Evolutionary conservation across 2,329 filamentous ascomycete species (phyloP).

Genomic region (Cephalotrichum gorgonifer): DNA sequence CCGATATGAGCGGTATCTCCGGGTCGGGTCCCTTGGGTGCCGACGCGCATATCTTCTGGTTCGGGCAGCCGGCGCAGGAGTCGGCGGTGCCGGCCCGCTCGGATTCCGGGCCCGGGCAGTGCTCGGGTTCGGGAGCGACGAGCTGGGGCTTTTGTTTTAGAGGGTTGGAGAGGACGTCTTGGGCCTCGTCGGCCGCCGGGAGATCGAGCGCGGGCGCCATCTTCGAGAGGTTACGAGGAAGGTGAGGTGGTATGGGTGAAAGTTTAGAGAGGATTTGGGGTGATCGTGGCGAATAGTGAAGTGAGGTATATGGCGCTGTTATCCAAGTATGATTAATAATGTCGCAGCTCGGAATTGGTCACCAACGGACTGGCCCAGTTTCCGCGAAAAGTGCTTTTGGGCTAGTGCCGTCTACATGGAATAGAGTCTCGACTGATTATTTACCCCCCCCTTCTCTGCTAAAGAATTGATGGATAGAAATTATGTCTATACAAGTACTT

Average conservation of each 20-base stretch:
- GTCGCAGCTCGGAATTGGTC: background rate
- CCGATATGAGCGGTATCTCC: slow-evolving; percentile 80
- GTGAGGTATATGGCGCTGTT: background rate
- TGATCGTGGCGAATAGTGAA: slow-evolving; percentile 7
- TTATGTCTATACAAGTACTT: no score
- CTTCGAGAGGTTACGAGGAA: slow-evolving; percentile 5
- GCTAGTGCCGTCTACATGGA: no score
- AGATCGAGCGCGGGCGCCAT: slow-evolving; percentile 75
- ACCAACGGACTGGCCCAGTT: no score
- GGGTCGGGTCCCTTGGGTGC: slow-evolving; percentile 93
- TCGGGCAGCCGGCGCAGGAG: slow-evolving; percentile 89
- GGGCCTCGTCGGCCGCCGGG: slow-evolving; percentile 47
- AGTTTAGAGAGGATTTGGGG: background rate
- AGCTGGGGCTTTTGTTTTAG: slow-evolving; percentile 72
- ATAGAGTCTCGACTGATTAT: no score
- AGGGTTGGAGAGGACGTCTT: slow-evolving; percentile 65
- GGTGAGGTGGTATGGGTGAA: background rate
- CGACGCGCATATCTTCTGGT: slow-evolving; percentile 89
- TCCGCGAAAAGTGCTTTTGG: no score
- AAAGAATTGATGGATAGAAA: no score
- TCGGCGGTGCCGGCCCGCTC: slow-evolving; percentile 60
- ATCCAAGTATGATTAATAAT: slow-evolving; percentile 12
- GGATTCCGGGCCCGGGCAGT: slow-evolving; percentile 86
- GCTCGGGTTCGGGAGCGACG: slow-evolving; percentile 90
- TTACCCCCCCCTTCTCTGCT: no score